Evolutionary conservation across 1,284 basidiomycete genomes (phyloP).

Genomic region (Amylostereum chailletii): DNA sequence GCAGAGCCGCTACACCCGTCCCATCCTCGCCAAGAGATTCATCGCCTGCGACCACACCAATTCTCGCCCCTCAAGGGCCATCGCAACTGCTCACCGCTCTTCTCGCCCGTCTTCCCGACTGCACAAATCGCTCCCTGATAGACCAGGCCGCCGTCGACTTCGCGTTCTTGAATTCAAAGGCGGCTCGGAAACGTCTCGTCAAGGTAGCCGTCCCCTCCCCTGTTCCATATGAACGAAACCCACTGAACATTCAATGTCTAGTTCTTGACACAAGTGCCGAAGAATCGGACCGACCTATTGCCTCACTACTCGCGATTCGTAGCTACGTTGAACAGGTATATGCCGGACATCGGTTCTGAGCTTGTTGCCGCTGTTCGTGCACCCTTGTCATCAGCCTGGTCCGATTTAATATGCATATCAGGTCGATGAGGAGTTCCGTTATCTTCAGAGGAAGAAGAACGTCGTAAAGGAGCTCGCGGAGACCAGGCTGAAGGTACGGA

Average conservation of each 20-base stretch:
- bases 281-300: conserved; percentile 83
- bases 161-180: conserved; percentile 93
- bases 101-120: conserved; percentile 89
- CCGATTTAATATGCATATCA: conserved; percentile 22
- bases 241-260: conserved; percentile 21
- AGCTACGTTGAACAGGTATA: conserved; percentile 84
- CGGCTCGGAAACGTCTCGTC: conserved; percentile 82
- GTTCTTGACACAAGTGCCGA: conserved; percentile 83
- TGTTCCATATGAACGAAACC: not conserved
- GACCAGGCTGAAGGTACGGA: conserved; percentile 69
- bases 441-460: conserved; percentile 91
- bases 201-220: conserved; percentile 44
- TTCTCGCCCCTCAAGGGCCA: conserved; percentile 75
- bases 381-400: not conserved
- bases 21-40: conserved; percentile 56
- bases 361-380: conserved; percentile 67
- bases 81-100: conserved; percentile 88
- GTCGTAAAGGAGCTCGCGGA: conserved; percentile 84
- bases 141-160: conserved; percentile 96
- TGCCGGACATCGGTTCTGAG: conserved; percentile 88
- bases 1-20: conserved; percentile 50
- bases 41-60: conserved; percentile 56
- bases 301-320: conserved; percentile 91
- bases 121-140: conserved; percentile 85
- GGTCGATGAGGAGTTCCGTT: conserved; percentile 96